These are phyloP conservation scores for Choanephora cucurbitarum DNA, from an alignment of 371 early-diverging fungal genomes.

Conservation along the genomic window DNA sequence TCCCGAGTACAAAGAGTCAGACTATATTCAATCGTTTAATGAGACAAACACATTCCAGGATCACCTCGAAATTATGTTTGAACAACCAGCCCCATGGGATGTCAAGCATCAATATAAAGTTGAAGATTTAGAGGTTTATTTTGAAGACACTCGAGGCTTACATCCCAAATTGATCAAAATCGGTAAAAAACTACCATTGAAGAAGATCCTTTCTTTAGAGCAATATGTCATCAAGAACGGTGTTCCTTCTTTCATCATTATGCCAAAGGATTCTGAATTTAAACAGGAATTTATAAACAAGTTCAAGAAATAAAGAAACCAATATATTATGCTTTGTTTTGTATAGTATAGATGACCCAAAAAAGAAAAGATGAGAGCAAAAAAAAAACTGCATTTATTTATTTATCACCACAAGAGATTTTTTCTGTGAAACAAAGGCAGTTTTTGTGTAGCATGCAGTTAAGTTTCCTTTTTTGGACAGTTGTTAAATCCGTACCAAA, in stretches of 20 bases:
- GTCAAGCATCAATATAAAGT: conserved; percentile 63
- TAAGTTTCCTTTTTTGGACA: too few species aligned
- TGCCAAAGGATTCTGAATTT: conserved; percentile 63
- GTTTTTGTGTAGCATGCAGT: too few species aligned
- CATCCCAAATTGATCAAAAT: conserved; percentile 70
- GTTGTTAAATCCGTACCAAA: too few species aligned
- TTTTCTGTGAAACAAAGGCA: too few species aligned
- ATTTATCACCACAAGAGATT: too few species aligned
- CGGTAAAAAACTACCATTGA: conserved; percentile 58
- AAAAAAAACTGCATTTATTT: too few species aligned
- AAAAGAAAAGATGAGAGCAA: too few species aligned
- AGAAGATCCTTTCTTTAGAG: conserved; percentile 53
- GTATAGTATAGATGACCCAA: too few species aligned
- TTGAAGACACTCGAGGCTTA: conserved; percentile 63
- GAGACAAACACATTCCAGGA: conserved; percentile 83
- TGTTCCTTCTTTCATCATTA: conserved; percentile 70
- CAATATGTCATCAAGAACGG: conserved; percentile 69
- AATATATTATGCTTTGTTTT: too few species aligned
- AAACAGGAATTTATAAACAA: conserved; percentile 63
- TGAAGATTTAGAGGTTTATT: conserved; percentile 76
- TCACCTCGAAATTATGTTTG: conserved; percentile 86
- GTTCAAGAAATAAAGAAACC: conserved; percentile 55
- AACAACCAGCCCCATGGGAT: conserved; percentile 87
- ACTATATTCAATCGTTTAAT: conserved; percentile 85
- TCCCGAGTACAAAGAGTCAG: conserved; percentile 91